Evolutionary conservation across 129 eudicot genomes (phyloP).

Genomic region (Flaveria brownii): DNA sequence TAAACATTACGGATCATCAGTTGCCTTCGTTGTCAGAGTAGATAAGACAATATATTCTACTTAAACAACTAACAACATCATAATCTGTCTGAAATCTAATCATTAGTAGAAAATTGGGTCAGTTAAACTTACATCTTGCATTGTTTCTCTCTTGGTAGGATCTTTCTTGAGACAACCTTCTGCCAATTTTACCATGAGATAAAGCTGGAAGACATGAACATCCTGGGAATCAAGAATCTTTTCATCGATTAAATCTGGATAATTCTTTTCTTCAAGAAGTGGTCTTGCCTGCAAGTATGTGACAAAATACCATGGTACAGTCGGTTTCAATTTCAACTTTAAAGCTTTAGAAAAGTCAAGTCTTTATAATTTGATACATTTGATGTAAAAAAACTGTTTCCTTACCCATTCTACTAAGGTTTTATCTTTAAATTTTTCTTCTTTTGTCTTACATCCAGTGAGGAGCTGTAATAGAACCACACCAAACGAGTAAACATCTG

Average conservation of each 20-base stretch:
- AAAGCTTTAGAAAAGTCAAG: too few relatives aligned
- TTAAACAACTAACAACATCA: background rate
- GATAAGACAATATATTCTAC: background rate
- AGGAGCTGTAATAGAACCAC: conserved; percentile 69
- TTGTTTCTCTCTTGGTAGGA: conserved; percentile 49
- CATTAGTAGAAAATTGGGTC: background rate
- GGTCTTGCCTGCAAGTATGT: conserved; percentile 61
- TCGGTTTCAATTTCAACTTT: background rate
- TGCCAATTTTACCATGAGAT: conserved; percentile 63
- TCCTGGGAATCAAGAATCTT: conserved; percentile 57
- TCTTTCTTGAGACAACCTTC: conserved; percentile 58
- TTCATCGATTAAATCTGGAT: conserved; percentile 53
- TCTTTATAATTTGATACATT: background rate
- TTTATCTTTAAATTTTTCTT: conserved; percentile 47
- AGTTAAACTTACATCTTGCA: conserved; percentile 47
- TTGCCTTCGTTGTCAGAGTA: background rate
- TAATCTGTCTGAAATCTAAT: background rate
- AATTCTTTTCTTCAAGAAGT: conserved; percentile 55
- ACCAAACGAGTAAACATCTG: conserved; percentile 80
- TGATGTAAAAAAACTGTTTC: background rate
- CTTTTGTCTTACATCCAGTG: conserved; percentile 58
- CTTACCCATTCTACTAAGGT: conserved; percentile 81
- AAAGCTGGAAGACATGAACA: conserved; percentile 57
- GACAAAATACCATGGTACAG: background rate
- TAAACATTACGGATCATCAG: conserved; percentile 11